Base-by-base conservation (phyloP, 2,329 filamentous ascomycete genomes). In the Colletotrichum sp. region DNA sequence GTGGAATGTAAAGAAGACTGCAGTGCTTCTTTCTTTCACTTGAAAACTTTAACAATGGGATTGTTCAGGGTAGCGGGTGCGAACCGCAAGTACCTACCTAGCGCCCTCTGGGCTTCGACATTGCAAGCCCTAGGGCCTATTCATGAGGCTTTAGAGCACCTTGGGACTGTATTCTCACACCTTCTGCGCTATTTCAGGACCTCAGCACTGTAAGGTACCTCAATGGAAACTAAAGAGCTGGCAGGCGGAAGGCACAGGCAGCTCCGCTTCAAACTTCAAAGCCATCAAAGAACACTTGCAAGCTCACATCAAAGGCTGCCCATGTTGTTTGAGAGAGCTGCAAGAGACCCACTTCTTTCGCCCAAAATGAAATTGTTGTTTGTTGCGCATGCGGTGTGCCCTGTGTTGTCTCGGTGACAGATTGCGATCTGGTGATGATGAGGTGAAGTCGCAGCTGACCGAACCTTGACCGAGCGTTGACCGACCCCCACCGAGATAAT, bases 401-500 rank as follows among this genome's bases (percentile, higher is more conserved):
- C n/a, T 52, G 11, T 52, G 44, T 22, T 52, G 44, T 52, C 44
- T 22, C n/a, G n/a, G 44, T n/a, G n/a, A 52, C 44, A 52, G n/a
- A 5, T 52, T 22, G n/a, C 44, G n/a, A 25, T 52, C 44, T 52
- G 44, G 44, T 52, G 44, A 52, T 52, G 11, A 52, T n/a, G 62
- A 64, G 34, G 32, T 44, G 34, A 64, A 34, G 62, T 64, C 36
- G 34, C 12, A 15, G 32, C 32, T 64, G 62, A 36, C 62, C 62
- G 34, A 9, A 27, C 13, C 15, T 16, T 16, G 36, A 34, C 30
- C 62, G 12, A 64, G 62, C 22, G n/a, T 16, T 25, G 36, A 25
- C 55, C 25, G 25, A 3, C 25, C 55, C 55, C 55, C 55, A 59
- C 55, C 27, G 22, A 25, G 9, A 59, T 29, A 3, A 63, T n/a